A percentile compares a stretch with the other conserved stretches of the same genome.
phyloP scores from a whole-genome alignment of 306 rosid genomes.

The Sphenostylis stenocarpa region DNA sequence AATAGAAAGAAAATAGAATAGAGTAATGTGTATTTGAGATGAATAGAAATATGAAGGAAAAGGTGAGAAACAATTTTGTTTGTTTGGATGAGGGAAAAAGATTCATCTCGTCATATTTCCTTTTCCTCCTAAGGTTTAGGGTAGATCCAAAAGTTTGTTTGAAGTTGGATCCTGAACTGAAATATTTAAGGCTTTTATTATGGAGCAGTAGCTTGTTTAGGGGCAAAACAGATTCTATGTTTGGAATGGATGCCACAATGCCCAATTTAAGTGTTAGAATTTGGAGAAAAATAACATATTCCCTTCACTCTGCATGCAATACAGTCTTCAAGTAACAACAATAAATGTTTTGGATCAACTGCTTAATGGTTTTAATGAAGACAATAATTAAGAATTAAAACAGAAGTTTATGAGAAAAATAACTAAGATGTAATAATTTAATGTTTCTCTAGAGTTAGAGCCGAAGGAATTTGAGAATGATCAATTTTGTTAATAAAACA shows the following conservation, averaged over 20 bases:
- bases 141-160: too few relatives aligned
- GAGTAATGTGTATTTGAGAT: not conserved
- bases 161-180: conserved; percentile 78
- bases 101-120: not conserved
- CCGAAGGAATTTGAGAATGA: too few relatives aligned
- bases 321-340: conserved; percentile 7
- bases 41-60: not conserved
- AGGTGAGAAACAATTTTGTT: not conserved
- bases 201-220: conserved; percentile 60
- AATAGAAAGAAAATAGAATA: not conserved
- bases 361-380: not conserved
- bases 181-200: conserved; percentile 52
- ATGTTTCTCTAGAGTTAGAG: too few relatives aligned
- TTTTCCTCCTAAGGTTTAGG: too few relatives aligned
- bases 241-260: conserved; percentile 61
- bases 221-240: conserved; percentile 69
- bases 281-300: conserved; percentile 64
- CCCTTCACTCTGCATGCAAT: conserved; percentile 58
- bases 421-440: too few relatives aligned
- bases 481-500: too few relatives aligned
- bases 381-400: not conserved
- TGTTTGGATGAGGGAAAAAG: not conserved
- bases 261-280: conserved; percentile 59
- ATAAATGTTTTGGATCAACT: not conserved
- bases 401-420: too few relatives aligned